Percentiles rank a stretch among this genome's conserved stretches.
Conservation (phyloP, 108 stramenopile genomes). For the Pseudonitzschia delicatissima region DNA sequence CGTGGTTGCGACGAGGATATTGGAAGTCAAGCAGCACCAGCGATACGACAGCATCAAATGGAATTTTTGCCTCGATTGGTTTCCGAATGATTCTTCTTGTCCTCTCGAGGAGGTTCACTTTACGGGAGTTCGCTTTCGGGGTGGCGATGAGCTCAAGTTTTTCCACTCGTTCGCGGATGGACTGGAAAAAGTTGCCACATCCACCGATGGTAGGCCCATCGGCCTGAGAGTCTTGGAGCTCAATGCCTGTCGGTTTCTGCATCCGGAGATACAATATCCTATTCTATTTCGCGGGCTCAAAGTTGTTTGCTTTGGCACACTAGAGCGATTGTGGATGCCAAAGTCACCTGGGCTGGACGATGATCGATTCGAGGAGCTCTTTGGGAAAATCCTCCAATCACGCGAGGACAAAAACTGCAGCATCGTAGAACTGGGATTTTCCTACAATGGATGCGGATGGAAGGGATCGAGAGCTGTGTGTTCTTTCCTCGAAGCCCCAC, state of each 20-base stretch:
- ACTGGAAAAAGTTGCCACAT: not conserved
- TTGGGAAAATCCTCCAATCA: not conserved
- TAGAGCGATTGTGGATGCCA: not conserved
- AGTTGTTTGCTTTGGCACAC: not conserved
- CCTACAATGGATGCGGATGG: not conserved
- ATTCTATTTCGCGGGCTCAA: not conserved
- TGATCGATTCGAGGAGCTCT: not conserved
- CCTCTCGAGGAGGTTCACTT: not conserved
- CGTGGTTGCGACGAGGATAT: not conserved
- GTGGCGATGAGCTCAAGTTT: not conserved
- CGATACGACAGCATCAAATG: constrained; percentile 1
- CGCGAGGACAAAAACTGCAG: not conserved
- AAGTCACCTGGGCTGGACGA: constrained; percentile 1
- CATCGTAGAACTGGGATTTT: constrained; percentile 10
- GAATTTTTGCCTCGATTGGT: not conserved
- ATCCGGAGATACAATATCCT: not conserved
- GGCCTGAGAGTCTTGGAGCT: not conserved
- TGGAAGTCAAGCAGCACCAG: not conserved
- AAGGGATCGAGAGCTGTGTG: not conserved
- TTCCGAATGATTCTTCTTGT: too few species aligned
- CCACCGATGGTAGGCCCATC: not conserved
- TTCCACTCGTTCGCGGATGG: not conserved
- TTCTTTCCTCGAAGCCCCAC: not conserved
- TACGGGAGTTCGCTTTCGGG: not conserved
- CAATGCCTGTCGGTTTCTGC: not conserved